Percentiles rank a stretch among this genome's conserved stretches.
Evolutionary conservation across 2,329 filamentous ascomycete genomes (phyloP).

Genomic region (Xenoacremonium recifei): DNA sequence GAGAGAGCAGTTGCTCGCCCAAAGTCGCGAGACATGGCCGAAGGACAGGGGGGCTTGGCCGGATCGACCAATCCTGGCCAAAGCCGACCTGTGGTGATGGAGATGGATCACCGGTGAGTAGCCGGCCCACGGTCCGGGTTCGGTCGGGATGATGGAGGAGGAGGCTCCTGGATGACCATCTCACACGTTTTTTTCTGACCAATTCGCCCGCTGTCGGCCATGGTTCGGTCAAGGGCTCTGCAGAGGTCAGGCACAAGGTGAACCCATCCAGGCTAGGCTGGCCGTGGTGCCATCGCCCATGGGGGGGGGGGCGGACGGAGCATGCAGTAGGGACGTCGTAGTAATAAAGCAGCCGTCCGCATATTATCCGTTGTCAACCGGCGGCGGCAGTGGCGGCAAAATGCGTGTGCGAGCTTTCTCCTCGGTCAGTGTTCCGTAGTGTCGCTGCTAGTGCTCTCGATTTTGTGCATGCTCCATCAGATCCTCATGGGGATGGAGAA

Average conservation of each 20-base stretch:
- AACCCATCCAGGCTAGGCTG: background rate
- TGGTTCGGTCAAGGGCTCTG: background rate
- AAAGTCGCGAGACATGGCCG: too few relatives aligned
- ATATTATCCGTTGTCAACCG: conserved; percentile 11
- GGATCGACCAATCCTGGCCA: background rate
- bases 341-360: conserved; percentile 13
- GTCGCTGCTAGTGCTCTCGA: too few relatives aligned
- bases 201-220: too few relatives aligned
- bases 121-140: conserved; percentile 18
- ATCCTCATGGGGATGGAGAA: too few relatives aligned
- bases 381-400: conserved; percentile 25
- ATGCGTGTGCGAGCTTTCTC: too few relatives aligned
- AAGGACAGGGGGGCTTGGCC: too few relatives aligned
- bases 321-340: too few relatives aligned
- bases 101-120: conserved; percentile 1
- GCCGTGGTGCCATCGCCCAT: too few relatives aligned
- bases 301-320: too few relatives aligned
- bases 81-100: background rate
- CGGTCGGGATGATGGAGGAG: conserved; percentile 13
- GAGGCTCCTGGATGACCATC: conserved; percentile 1
- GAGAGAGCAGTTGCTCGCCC: too few relatives aligned
- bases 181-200: background rate
- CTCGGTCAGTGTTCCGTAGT: too few relatives aligned
- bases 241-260: conserved; percentile 3
- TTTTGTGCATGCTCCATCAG: too few relatives aligned